phyloP scores from a whole-genome alignment of 768 basidiomycete species.

The Cubamyces lactineus region DNA sequence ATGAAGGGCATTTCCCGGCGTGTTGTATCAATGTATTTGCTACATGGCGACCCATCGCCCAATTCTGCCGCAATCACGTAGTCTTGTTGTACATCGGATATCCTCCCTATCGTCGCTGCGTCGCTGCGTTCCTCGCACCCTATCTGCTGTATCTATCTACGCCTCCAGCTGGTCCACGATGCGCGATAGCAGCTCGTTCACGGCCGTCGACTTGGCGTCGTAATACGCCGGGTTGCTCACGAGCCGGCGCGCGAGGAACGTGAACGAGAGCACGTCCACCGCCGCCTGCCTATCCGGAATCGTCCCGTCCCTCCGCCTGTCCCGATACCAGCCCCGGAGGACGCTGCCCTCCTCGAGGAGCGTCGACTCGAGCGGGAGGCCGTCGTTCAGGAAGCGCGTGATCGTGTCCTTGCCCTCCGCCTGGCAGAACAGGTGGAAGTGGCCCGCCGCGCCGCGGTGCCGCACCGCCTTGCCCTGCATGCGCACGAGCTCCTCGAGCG shows the following conservation, averaged over 20 bases:
- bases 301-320: conserved; percentile 41
- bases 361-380: conserved; percentile 86
- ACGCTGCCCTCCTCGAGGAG: conserved; percentile 52
- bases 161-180: conserved; percentile 61
- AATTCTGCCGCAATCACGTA: not conserved
- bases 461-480: conserved; percentile 91
- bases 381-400: conserved; percentile 82
- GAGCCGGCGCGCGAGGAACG: conserved; percentile 74
- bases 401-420: conserved; percentile 82
- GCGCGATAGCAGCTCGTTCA: conserved; percentile 65
- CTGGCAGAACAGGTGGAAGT: conserved; percentile 89
- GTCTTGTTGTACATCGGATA: not conserved
- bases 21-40: not conserved
- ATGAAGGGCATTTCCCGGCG: conserved; percentile 6
- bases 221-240: conserved; percentile 87
- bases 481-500: conserved; percentile 75
- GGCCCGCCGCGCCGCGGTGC: conserved; percentile 51
- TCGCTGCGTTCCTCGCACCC: too few relatives aligned
- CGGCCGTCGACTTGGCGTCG: conserved; percentile 49
- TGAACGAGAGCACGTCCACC: conserved; percentile 79
- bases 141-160: too few relatives aligned
- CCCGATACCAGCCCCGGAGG: conserved; percentile 52
- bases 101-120: not conserved
- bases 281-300: conserved; percentile 64
- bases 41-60: not conserved